phyloP scores from a whole-genome alignment of 148 eudicot genomes.

The Silene conica region DNA sequence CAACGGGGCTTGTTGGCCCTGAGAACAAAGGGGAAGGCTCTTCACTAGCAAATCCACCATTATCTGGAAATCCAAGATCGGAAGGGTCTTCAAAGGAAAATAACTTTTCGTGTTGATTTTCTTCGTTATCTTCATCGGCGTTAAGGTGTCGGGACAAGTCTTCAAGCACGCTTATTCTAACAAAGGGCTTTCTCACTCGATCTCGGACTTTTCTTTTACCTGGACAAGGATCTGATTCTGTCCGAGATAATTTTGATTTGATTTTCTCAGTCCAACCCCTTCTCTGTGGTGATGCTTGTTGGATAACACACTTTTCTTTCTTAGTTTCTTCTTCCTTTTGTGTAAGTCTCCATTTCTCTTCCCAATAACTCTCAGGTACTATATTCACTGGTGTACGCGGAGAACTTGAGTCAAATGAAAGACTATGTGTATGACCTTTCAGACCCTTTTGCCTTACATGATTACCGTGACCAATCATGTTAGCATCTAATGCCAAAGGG shows the following conservation, averaged over 20 bases:
- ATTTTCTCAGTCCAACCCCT: constrained; percentile 86
- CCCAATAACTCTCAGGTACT: constrained; percentile 95
- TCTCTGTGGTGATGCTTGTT: constrained; percentile 33
- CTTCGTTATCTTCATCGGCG: constrained; percentile 42
- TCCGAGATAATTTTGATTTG: constrained; percentile 52
- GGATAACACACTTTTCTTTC: constrained; percentile 29
- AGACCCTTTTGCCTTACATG: constrained; percentile 30
- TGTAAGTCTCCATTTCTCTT: constrained; percentile 88
- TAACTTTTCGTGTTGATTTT: constrained; percentile 22
- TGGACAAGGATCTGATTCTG: constrained; percentile 67
- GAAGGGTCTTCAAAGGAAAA: constrained; percentile 28
- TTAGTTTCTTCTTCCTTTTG: constrained; percentile 66
- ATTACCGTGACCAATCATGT: constrained; percentile 30
- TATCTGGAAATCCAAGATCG: constrained; percentile 30
- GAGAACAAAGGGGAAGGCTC: constrained; percentile 54
- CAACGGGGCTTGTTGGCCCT: constrained; percentile 50
- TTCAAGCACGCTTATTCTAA: constrained; percentile 64
- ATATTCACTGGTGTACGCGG: constrained; percentile 39
- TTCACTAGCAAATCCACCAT: constrained; percentile 40
- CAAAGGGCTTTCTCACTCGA: constrained; percentile 35
- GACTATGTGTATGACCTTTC: constrained; percentile 67
- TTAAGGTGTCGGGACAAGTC: constrained; percentile 73
- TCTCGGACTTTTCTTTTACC: constrained; percentile 36
- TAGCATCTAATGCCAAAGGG: constrained; percentile 59
- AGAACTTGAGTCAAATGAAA: constrained; percentile 50